Percentiles rank a stretch among this genome's conserved stretches.
phyloP scores from a whole-genome alignment of 768 basidiomycete species.

The Mycena venus region DNA sequence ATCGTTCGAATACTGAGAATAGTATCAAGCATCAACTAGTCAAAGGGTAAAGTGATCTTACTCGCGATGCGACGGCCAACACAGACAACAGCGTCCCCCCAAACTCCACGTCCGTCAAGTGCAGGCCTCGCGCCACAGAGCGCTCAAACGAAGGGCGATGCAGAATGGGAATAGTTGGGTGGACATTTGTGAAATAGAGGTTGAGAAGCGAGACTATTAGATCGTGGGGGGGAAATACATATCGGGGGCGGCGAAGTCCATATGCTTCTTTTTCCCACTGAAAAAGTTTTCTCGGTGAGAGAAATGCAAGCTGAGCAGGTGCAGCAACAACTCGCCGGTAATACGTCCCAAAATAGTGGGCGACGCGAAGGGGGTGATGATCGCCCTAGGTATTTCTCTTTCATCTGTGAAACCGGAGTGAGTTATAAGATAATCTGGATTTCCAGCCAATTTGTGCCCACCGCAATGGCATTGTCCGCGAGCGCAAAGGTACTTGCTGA shows the following conservation, averaged over 20 bases:
- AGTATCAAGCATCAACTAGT: neutral
- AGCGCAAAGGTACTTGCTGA: constrained; percentile 17
- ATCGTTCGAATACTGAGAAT: constrained; percentile 59
- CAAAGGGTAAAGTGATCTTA: constrained; percentile 44
- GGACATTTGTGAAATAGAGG: constrained; percentile 60
- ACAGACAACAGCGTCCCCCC: constrained; percentile 58
- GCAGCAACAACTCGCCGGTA: constrained; percentile 8
- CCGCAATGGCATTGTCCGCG: constrained; percentile 13
- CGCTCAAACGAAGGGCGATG: too few species aligned
- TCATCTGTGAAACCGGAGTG: neutral
- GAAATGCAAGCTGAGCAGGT: neutral
- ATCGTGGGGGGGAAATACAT: constrained; percentile 47
- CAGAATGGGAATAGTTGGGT: too few species aligned
- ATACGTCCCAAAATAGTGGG: neutral
- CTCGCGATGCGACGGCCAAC: constrained; percentile 66
- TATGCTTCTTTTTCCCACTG: constrained; percentile 30
- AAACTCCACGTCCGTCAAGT: constrained; percentile 59
- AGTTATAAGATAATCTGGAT: neutral
- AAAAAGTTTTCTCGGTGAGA: neutral
- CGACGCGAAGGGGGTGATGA: neutral
- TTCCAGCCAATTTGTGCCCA: neutral
- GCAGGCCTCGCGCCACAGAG: too few species aligned
- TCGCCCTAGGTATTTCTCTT: constrained; percentile 5
- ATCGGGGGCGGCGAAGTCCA: constrained; percentile 20
- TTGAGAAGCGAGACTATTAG: constrained; percentile 59